These are phyloP conservation scores for Kodamaea fukazawae DNA, from an alignment of 805 yeast species.

Conservation along the genomic window DNA sequence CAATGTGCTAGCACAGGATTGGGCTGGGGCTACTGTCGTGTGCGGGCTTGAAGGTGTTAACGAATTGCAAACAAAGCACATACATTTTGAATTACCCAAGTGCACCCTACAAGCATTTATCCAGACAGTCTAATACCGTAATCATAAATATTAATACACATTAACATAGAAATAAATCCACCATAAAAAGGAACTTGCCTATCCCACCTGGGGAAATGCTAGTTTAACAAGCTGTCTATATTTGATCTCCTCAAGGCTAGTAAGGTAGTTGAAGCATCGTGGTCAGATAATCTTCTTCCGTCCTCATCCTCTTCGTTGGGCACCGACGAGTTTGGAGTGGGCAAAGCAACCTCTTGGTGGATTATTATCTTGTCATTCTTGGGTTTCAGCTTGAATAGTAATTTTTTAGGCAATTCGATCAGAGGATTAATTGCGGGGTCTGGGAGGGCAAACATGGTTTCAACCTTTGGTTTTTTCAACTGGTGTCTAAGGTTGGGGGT, in stretches of 20 bases:
- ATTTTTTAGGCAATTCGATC: conserved; percentile 26
- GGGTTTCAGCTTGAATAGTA: conserved; percentile 32
- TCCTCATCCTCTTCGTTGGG: conserved; percentile 17
- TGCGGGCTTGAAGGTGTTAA: no score
- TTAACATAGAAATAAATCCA: no score
- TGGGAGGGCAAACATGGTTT: conserved; percentile 30
- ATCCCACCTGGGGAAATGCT: conserved; percentile 1
- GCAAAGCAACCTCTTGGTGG: conserved; percentile 1
- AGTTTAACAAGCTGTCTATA: conserved; percentile 41
- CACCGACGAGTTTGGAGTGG: conserved; percentile 8
- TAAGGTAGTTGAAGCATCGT: conserved; percentile 38
- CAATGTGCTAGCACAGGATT: no score
- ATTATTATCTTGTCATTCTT: conserved; percentile 14
- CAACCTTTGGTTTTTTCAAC: neutral
- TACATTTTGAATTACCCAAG: no score
- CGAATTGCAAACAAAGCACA: no score
- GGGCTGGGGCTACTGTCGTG: no score
- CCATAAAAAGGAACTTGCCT: no score
- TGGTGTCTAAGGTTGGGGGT: conserved; percentile 7
- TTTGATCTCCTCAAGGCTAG: conserved; percentile 40
- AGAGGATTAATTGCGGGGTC: conserved; percentile 35
- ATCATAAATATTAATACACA: no score
- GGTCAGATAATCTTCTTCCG: conserved; percentile 18
- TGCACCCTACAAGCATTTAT: no score
- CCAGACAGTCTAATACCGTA: no score